phyloP scores from a whole-genome alignment of 75 land plant genomes.

The Gnetum montanum region DNA sequence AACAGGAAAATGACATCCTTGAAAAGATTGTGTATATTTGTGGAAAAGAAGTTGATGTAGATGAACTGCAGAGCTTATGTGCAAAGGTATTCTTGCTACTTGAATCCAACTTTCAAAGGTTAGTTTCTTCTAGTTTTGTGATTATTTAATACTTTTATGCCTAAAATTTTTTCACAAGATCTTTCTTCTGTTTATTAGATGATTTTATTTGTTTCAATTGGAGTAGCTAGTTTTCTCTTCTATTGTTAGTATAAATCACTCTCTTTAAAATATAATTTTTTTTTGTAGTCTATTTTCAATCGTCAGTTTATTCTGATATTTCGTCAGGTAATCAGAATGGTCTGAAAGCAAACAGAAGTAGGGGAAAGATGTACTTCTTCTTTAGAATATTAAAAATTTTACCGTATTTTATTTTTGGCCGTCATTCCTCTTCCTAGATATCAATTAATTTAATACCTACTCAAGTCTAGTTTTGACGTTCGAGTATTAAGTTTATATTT shows the following conservation, averaged over 20 bases:
- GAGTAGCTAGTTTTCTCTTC: neutral
- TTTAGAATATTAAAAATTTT: too few relatives aligned
- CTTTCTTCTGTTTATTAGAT: too few relatives aligned
- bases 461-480: too few relatives aligned
- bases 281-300: too few relatives aligned
- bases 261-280: neutral
- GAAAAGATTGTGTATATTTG: conserved; percentile 82
- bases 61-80: conserved; percentile 79
- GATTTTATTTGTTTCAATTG: neutral
- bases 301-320: too few relatives aligned
- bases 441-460: too few relatives aligned
- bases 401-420: too few relatives aligned
- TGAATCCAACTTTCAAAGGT: neutral
- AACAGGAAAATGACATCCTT: conserved; percentile 52
- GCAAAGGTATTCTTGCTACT: conserved; percentile 52
- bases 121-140: neutral
- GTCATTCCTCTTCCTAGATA: too few relatives aligned
- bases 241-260: neutral
- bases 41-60: conserved; percentile 73
- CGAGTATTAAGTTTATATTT: too few relatives aligned
- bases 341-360: too few relatives aligned
- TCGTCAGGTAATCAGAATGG: too few relatives aligned
- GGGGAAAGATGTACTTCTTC: too few relatives aligned
- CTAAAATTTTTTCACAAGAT: neutral
- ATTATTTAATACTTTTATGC: neutral